Evolutionary conservation across 371 early-diverging fungal species (phyloP), one percentile per base, ranked within the genome.

Genomic region (Massospora cicadina): DNA sequence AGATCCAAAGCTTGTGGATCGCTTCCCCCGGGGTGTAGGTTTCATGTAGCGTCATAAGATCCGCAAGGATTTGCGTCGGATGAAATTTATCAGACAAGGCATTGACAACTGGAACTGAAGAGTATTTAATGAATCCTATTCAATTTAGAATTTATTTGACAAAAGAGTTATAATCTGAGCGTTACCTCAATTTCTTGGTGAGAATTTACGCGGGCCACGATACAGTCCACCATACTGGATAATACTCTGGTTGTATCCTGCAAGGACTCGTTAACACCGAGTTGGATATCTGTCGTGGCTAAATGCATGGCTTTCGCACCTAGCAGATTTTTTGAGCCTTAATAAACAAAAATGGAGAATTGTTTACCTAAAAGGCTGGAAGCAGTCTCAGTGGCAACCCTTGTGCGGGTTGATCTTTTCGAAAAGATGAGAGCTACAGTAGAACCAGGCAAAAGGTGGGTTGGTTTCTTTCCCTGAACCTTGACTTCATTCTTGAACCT

Each of bases 281-380:
- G 70, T 69, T 97, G 98, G 71, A 95, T 94, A 70, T 95, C 98
- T 57, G 91, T 84, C 32, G 84, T 74, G 55, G 91, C 90, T 69
- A 97, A 79, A 71, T 93, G 95, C 84, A 97, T 83, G 28, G 94
- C 83, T 68, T 89, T 89, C 1, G 95, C 96, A 65, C 96, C 98
- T 84, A 67, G 7, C 28, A 56, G 25, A 3, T 32, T 31, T 17
- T 28, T 17, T n/a, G 53, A 60, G n/a, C 17, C 28, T 17, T 27
- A 61, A 65, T 61, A 60, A 3, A 64, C 12, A 7, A 55, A 55
- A 28, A 64, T 25, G 21, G 26, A 28, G 21, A 55, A 5, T 64
- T 12, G 57, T 54, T 66, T 81, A 82, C 85, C 85, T 60, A 90
- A 80, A 71, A 87, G 85, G 0, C 88, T 80, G 67, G 90, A 83